These are phyloP conservation scores for Daldinia decipiens DNA, from an alignment of 495 filamentous ascomycete genomes.

Conservation along the genomic window DNA sequence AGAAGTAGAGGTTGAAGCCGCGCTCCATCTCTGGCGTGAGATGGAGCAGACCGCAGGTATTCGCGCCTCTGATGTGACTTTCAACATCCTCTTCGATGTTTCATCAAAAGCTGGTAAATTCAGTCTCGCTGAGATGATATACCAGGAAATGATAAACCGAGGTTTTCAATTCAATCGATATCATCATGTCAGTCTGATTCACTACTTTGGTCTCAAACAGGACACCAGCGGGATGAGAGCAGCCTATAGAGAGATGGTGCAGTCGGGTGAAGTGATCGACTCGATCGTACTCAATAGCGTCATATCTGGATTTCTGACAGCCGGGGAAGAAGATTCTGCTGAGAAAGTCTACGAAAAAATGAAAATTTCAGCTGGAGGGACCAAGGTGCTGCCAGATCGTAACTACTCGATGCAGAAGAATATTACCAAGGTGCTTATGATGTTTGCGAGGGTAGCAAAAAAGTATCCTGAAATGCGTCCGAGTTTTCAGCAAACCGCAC, in stretches of 20 bases:
- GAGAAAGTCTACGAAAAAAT: conserved; percentile 84
- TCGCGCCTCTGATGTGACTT: conserved; percentile 74
- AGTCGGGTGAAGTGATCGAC: conserved; percentile 86
- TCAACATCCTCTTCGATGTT: conserved; percentile 91
- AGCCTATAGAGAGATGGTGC: conserved; percentile 79
- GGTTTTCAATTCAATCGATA: conserved; percentile 72
- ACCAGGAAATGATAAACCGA: conserved; percentile 80
- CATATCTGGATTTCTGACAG: conserved; percentile 77
- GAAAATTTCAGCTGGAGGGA: conserved; percentile 65
- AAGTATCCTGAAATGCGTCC: conserved; percentile 54
- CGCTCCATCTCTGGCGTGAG: conserved; percentile 84
- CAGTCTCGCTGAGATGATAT: conserved; percentile 80
- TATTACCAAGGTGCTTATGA: conserved; percentile 65
- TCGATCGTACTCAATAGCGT: conserved; percentile 87
- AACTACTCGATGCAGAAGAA: conserved; percentile 60
- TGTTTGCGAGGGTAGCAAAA: conserved; percentile 58
- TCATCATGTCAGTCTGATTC: conserved; percentile 82
- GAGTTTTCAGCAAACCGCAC: conserved; percentile 63
- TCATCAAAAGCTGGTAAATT: conserved; percentile 87
- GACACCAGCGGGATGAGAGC: conserved; percentile 74
- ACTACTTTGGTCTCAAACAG: conserved; percentile 75
- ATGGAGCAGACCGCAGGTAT: conserved; percentile 82
- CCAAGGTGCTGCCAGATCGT: conserved; percentile 49
- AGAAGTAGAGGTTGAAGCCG: conserved; percentile 71
- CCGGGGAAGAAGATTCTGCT: conserved; percentile 75